Evolutionary conservation across 345 rosid genomes (phyloP), one percentile per base, ranked within the genome.

Genomic region (Carallia pectinifolia): DNA sequence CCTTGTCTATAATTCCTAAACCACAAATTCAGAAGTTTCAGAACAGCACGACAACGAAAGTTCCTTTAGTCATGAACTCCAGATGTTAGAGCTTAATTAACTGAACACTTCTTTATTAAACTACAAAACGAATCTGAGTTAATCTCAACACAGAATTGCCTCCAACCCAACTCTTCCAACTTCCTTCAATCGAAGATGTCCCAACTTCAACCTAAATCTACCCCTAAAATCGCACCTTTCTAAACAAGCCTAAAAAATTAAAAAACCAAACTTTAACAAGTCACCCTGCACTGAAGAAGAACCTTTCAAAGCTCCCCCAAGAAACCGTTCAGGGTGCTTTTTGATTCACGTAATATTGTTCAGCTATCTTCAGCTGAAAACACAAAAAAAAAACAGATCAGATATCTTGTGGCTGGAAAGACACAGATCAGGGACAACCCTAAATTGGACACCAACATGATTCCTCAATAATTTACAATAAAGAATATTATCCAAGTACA

Each of bases 401-500:
- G 68, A 76, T 47, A 52, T 33, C 73, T 69, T 54, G 72, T 23
- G 71, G 55, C 37, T 19, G 53, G 36, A 52, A 71, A 37, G 58
- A 68, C 5, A 62, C 27, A 72, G 77, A 84, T 79, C 76, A 37
- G 59, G 39, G 59, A 18, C 76, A 9, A 4, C 31, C 10, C 60
- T 13, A 31, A 9, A 56, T 23, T 23, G 8, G n/a, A 30, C 53
- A 65, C 68, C 64, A 71, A 33, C 58, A 62, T 17, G 56, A 84
- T 70, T 72, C 72, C 70, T n/a, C 53, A 79, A 69, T 67, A 72
- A 76, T 74, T 73, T 59, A 47, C 50, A 67, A 53, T 74, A 69
- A 75, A 73, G 44, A 70, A 81, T 70, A 34, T 61, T 33, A 77
- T 70, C 77, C 65, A 39, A 61, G 54, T 53, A 48, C 61, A 59